These are phyloP conservation scores for Aphanomyces cochlioides DNA, from an alignment of 352 stramenopile genomes.

Conservation along the genomic window DNA sequence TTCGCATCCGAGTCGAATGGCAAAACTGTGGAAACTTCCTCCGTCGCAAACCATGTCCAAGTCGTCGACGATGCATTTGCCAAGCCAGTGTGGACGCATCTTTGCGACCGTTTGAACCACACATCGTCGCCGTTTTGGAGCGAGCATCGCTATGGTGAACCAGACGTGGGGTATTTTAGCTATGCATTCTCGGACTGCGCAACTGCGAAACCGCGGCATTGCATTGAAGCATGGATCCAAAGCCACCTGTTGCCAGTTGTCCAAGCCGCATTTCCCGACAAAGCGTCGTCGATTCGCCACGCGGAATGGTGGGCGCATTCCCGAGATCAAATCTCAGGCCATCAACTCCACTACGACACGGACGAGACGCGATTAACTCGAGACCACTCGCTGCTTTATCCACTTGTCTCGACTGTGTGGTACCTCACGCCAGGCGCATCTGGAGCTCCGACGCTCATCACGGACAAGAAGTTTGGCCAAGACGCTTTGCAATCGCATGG, in stretches of 20 bases:
- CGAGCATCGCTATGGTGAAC: constrained; percentile 5
- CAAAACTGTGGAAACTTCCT: neutral
- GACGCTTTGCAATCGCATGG: constrained; percentile 1
- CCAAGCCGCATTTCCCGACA: constrained; percentile 2
- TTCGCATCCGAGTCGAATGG: neutral
- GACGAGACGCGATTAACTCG: constrained; percentile 5
- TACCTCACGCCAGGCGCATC: constrained; percentile 11
- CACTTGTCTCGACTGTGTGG: constrained; percentile 20
- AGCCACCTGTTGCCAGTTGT: neutral
- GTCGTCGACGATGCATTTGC: neutral
- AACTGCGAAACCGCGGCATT: neutral
- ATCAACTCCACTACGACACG: constrained; percentile 24
- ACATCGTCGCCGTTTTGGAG: neutral
- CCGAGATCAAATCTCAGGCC: constrained; percentile 16
- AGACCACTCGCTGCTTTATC: constrained; percentile 2
- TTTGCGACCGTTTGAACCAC: neutral
- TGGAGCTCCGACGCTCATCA: constrained; percentile 7
- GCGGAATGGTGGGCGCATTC: constrained; percentile 20
- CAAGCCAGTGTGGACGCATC: neutral
- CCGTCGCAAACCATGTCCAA: neutral
- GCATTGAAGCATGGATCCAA: constrained; percentile 6
- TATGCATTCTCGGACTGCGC: constrained; percentile 6
- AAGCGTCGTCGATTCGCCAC: constrained; percentile 3
- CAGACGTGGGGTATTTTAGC: constrained; percentile 13
- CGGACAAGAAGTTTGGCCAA: constrained; percentile 19